Evolutionary conservation across 2,329 filamentous ascomycete genomes (phyloP).

Genomic region (Knoxdaviesia proteae): DNA sequence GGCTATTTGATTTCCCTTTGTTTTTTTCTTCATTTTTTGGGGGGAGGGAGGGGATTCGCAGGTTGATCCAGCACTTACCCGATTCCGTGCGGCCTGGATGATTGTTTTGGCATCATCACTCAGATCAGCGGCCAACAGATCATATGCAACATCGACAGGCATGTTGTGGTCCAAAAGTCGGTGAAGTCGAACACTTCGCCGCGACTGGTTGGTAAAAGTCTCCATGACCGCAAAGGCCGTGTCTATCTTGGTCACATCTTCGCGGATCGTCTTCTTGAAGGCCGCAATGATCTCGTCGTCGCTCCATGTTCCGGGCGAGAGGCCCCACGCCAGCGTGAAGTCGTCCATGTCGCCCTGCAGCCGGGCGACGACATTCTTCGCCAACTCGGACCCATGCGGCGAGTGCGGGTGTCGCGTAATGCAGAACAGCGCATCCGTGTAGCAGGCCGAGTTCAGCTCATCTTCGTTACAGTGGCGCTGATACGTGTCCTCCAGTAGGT

Average conservation of each 20-base stretch:
- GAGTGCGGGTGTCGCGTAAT: conserved; percentile 3
- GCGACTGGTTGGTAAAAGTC: conserved; percentile 6
- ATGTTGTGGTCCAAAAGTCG: conserved; percentile 3
- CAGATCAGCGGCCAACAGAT: conserved; percentile 3
- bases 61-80: background rate
- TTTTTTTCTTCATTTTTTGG: conserved; percentile 1
- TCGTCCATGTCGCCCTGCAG: conserved; percentile 5
- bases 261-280: conserved; percentile 7
- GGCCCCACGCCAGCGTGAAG: conserved; percentile 5
- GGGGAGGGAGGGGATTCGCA: background rate
- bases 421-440: conserved; percentile 5
- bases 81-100: conserved; percentile 3
- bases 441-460: conserved; percentile 4
- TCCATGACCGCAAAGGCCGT: conserved; percentile 6
- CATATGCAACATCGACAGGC: conserved; percentile 4
- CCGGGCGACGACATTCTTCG: conserved; percentile 3
- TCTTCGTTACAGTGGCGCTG: conserved; percentile 4
- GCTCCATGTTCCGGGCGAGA: conserved; percentile 5
- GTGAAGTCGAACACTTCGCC: conserved; percentile 5
- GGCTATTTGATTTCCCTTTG: background rate
- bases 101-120: conserved; percentile 2
- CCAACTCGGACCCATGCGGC: conserved; percentile 4
- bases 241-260: conserved; percentile 7
- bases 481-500: conserved; percentile 4
- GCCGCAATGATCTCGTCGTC: conserved; percentile 8